phyloP scores from a whole-genome alignment of 805 yeast genomes.

The Wickerhamomyces mucosus region DNA sequence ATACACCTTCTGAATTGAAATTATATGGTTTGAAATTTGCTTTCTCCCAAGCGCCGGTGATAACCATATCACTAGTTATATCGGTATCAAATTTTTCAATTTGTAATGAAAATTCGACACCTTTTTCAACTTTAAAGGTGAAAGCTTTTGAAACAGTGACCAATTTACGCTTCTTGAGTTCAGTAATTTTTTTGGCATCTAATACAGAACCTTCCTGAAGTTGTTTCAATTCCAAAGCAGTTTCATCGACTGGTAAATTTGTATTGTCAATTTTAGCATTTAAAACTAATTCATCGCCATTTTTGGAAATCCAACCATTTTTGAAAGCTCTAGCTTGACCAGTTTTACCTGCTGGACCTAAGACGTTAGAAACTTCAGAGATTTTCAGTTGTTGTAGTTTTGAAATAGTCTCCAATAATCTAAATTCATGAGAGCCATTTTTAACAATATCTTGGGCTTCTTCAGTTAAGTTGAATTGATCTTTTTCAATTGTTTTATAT shows the following conservation, averaged over 20 bases:
- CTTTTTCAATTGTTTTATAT: slow-evolving; percentile 65
- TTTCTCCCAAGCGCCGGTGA: slow-evolving; percentile 71
- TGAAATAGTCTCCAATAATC: slow-evolving; percentile 68
- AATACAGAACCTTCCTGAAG: slow-evolving; percentile 47
- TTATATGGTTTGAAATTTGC: slow-evolving; percentile 90
- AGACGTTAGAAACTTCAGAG: slow-evolving; percentile 57
- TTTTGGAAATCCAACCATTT: slow-evolving; percentile 91
- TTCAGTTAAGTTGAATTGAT: slow-evolving; percentile 61
- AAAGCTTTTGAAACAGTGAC: slow-evolving; percentile 59
- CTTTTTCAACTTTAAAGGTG: slow-evolving; percentile 71
- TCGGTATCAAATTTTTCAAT: slow-evolving; percentile 85
- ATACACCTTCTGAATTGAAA: slow-evolving; percentile 89
- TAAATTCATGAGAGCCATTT: slow-evolving; percentile 85
- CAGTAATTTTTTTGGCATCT: slow-evolving; percentile 62
- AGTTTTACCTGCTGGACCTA: slow-evolving; percentile 79
- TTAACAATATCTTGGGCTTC: slow-evolving; percentile 77
- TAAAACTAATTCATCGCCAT: slow-evolving; percentile 68
- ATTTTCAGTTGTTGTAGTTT: slow-evolving; percentile 75
- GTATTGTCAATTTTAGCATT: slow-evolving; percentile 37
- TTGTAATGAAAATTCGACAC: slow-evolving; percentile 73
- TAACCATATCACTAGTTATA: slow-evolving; percentile 87
- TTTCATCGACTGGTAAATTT: slow-evolving; percentile 51
- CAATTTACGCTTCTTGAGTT: slow-evolving; percentile 91
- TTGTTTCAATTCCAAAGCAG: slow-evolving; percentile 52
- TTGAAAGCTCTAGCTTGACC: slow-evolving; percentile 98